Evolutionary conservation across 78 protist species (phyloP).

Genomic region (Parvularia atlantis): DNA sequence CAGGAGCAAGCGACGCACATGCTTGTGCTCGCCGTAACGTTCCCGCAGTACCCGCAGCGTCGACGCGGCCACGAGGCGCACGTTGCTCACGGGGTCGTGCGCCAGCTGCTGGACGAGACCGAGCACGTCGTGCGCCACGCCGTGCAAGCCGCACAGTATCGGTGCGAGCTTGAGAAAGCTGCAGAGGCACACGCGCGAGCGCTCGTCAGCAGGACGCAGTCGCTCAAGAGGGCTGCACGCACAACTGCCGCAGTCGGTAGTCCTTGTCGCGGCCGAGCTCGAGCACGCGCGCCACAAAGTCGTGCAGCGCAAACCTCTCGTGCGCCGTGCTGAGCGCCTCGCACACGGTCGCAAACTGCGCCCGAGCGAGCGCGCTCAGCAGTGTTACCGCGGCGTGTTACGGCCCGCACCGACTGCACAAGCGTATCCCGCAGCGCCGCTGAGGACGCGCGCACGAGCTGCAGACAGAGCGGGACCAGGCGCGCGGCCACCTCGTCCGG

Average conservation of each 20-base stretch:
- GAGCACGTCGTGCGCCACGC: no score
- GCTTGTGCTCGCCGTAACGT: no score
- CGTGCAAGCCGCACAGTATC: neutral
- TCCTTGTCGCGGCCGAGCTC: neutral
- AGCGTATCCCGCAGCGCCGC: neutral
- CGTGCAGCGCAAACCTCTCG: neutral
- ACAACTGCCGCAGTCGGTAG: neutral
- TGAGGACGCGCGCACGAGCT: neutral
- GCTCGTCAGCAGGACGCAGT: neutral
- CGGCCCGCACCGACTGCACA: no score
- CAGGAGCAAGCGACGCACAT: no score
- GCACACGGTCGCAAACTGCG: neutral
- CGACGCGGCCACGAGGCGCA: slow-evolving; percentile 19
- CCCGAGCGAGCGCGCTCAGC: neutral
- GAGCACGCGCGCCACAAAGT: neutral
- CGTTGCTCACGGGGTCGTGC: slow-evolving; percentile 21
- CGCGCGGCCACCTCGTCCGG: neutral
- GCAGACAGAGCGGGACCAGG: neutral
- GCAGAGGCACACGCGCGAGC: neutral
- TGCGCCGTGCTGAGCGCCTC: neutral
- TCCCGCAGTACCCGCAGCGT: no score
- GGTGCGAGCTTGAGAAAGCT: neutral
- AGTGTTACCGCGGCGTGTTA: no score
- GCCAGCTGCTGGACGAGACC: neutral
- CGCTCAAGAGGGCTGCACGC: neutral